Conservation (phyloP, 2,329 filamentous ascomycete species). For the Scedosporium aurantiacum region DNA sequence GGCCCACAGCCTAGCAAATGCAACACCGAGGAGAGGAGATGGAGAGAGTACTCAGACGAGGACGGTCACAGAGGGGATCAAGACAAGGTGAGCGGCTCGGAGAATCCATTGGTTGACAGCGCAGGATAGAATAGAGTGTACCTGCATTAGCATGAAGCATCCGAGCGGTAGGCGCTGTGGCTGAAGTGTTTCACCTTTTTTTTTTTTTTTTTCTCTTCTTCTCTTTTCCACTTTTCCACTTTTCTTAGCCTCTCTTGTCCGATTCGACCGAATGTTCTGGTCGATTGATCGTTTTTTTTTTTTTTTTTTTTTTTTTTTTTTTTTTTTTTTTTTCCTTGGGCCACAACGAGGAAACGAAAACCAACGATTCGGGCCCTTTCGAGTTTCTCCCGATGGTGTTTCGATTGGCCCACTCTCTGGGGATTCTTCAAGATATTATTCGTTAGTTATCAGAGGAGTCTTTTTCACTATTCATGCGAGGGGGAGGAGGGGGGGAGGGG, state of each 20-base stretch:
- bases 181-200: slow-evolving; percentile 1
- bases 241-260: not conserved
- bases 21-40: not conserved
- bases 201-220: not conserved
- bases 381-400: not conserved
- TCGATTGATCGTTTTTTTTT: too few species aligned
- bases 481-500: too few species aligned
- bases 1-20: not conserved
- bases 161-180: slow-evolving; percentile 1
- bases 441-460: not conserved
- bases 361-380: too few species aligned
- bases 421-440: not conserved
- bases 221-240: not conserved
- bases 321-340: too few species aligned
- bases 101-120: not conserved
- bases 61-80: not conserved
- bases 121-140: not conserved
- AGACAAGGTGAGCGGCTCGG: not conserved
- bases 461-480: not conserved
- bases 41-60: too few species aligned
- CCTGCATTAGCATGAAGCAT: slow-evolving; percentile 1
- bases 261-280: too few species aligned
- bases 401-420: not conserved
- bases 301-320: too few species aligned
- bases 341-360: not conserved